These are phyloP conservation scores for Globisporangium splendens DNA, from an alignment of 352 stramenopile genomes.

Conservation along the genomic window DNA sequence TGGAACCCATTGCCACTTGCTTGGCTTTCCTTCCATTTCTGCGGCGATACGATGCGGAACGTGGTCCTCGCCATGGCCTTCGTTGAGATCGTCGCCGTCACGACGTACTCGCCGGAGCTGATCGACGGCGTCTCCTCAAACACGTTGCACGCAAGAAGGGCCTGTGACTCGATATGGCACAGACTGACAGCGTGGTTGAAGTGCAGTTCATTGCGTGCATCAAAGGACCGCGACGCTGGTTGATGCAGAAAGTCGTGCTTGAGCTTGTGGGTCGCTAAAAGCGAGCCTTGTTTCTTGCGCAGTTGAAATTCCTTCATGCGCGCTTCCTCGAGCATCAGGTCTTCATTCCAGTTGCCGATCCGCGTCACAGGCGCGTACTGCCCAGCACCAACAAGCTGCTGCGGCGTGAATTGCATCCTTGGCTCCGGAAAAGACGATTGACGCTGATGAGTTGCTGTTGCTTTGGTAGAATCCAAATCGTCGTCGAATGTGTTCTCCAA, in stretches of 20 bases:
- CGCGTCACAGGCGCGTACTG: constrained; percentile 76
- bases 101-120: constrained; percentile 71
- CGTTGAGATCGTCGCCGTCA: constrained; percentile 37
- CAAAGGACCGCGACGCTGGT: constrained; percentile 51
- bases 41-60: constrained; percentile 63
- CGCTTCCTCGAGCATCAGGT: constrained; percentile 85
- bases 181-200: constrained; percentile 64
- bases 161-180: constrained; percentile 46
- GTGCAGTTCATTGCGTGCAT: constrained; percentile 25
- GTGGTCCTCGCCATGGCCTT: constrained; percentile 46
- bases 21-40: constrained; percentile 33
- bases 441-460: background rate
- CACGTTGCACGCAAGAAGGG: constrained; percentile 62
- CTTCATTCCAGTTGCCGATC: constrained; percentile 90
- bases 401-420: constrained; percentile 84
- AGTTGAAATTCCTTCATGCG: constrained; percentile 82
- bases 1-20: constrained; percentile 19
- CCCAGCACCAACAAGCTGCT: constrained; percentile 83
- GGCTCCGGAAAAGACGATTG: constrained; percentile 12
- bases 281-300: constrained; percentile 75
- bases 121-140: constrained; percentile 83
- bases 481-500: background rate
- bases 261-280: constrained; percentile 76
- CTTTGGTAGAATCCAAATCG: background rate
- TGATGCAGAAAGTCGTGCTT: constrained; percentile 77